Evolutionary conservation across 108 stramenopile genomes (phyloP).

Genomic region (Nitzschia sp.): DNA sequence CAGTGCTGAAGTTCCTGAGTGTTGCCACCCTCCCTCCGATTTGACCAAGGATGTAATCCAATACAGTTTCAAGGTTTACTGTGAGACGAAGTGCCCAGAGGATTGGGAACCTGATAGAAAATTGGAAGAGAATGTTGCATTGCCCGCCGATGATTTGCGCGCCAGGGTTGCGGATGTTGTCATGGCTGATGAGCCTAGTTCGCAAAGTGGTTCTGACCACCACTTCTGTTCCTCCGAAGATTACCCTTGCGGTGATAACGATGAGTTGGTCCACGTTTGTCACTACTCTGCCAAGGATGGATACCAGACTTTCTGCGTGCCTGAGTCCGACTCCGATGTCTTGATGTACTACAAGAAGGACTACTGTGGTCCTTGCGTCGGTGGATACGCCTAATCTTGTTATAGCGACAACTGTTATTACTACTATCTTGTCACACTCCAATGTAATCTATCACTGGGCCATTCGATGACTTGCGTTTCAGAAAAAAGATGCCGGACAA

Average conservation of each 20-base stretch:
- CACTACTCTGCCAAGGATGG: slow-evolving; percentile 44
- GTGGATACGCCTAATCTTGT: slow-evolving; percentile 5
- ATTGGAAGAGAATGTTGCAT: neutral
- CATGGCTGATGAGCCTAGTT: slow-evolving; percentile 5
- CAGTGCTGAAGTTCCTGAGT: slow-evolving; percentile 27
- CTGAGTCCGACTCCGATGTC: slow-evolving; percentile 42
- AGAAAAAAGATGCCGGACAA: too few relatives aligned
- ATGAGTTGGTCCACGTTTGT: slow-evolving; percentile 39
- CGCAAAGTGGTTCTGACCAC: slow-evolving; percentile 2
- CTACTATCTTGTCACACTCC: too few relatives aligned
- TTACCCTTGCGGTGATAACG: slow-evolving; percentile 38
- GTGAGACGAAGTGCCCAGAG: slow-evolving; percentile 10
- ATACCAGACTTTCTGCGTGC: slow-evolving; percentile 48
- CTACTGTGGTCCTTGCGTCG: slow-evolving; percentile 47
- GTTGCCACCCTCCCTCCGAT: slow-evolving; percentile 23
- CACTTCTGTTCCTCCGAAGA: slow-evolving; percentile 39
- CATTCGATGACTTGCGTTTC: too few relatives aligned
- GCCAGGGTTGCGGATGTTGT: neutral
- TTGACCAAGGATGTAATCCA: slow-evolving; percentile 7
- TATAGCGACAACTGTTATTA: too few relatives aligned
- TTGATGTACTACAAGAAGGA: slow-evolving; percentile 38
- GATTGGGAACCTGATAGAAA: slow-evolving; percentile 8
- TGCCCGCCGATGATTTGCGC: neutral
- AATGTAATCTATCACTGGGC: too few relatives aligned
- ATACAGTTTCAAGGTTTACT: slow-evolving; percentile 31